A percentile compares a stretch with the other conserved stretches of the same genome.
Conservation (phyloP, 441 rosid species). For the Erodium trifolium region DNA sequence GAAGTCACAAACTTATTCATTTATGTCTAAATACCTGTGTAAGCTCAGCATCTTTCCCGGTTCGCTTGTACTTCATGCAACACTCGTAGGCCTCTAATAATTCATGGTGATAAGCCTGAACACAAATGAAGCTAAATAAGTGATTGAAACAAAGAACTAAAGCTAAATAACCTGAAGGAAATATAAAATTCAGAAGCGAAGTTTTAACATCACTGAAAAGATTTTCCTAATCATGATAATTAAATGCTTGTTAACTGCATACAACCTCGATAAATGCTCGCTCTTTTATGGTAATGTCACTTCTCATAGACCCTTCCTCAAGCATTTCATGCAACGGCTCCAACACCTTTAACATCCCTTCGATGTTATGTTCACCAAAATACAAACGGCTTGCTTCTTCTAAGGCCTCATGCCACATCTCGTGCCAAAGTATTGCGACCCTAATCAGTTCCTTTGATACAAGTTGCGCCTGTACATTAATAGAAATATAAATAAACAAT, state of each 20-base stretch:
- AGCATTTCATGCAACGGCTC: conserved; percentile 96
- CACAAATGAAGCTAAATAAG: neutral
- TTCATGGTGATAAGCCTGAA: conserved; percentile 92
- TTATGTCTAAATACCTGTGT: conserved; percentile 55
- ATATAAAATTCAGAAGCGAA: neutral
- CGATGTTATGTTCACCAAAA: conserved; percentile 97
- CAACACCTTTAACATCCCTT: conserved; percentile 92
- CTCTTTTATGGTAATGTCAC: conserved; percentile 73
- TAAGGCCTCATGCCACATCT: conserved; percentile 92
- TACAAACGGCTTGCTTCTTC: conserved; percentile 99
- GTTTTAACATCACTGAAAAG: neutral
- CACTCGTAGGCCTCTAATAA: conserved; percentile 90
- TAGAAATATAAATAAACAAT: neutral
- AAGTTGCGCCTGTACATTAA: conserved; percentile 69
- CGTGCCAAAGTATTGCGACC: conserved; percentile 99
- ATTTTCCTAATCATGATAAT: neutral
- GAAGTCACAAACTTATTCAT: neutral
- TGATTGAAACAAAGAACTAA: neutral
- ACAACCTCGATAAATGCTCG: conserved; percentile 93
- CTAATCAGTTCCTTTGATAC: conserved; percentile 90
- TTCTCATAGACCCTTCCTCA: conserved; percentile 81
- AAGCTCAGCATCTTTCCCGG: conserved; percentile 97
- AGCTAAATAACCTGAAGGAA: neutral
- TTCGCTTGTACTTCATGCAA: conserved; percentile 83
- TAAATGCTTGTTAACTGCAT: neutral